Percentiles rank a stretch among this genome's conserved stretches.
Conservation (phyloP, 176 grass and related monocot genomes). For the Aegilops longissima region DNA sequence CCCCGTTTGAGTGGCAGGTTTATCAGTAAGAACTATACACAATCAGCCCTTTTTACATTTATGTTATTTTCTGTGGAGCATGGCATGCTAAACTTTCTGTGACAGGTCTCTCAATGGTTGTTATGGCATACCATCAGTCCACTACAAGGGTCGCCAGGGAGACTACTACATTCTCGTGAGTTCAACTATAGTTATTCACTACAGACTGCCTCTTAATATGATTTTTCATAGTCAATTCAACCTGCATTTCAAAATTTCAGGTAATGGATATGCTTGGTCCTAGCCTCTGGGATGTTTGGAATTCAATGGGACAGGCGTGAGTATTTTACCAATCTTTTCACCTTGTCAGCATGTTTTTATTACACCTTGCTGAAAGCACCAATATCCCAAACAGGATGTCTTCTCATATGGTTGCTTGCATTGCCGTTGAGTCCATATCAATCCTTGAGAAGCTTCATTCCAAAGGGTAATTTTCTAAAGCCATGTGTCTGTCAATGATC, state of each 20-base stretch:
- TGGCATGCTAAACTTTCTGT: slow-evolving; percentile 31
- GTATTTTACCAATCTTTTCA: slow-evolving; percentile 34
- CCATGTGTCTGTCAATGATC: slow-evolving; percentile 9
- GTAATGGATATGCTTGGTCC: slow-evolving; percentile 97
- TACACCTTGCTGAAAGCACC: slow-evolving; percentile 25
- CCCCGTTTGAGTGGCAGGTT: slow-evolving; percentile 93
- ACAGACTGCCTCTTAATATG: slow-evolving; percentile 6
- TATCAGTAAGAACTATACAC: slow-evolving; percentile 53
- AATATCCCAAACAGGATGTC: slow-evolving; percentile 68
- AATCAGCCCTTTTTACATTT: neutral
- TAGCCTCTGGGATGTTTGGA: slow-evolving; percentile 95
- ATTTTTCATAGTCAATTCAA: neutral
- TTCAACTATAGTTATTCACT: slow-evolving; percentile 34
- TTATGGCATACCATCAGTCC: slow-evolving; percentile 82
- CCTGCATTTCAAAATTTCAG: slow-evolving; percentile 50
- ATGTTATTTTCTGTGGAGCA: slow-evolving; percentile 17
- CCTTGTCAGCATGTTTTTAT: slow-evolving; percentile 18
- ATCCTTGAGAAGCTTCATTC: slow-evolving; percentile 92
- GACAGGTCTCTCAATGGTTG: slow-evolving; percentile 71
- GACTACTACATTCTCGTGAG: slow-evolving; percentile 78
- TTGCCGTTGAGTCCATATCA: slow-evolving; percentile 84
- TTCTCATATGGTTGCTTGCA: slow-evolving; percentile 78
- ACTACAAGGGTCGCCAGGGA: slow-evolving; percentile 86
- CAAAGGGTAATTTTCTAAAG: slow-evolving; percentile 60
- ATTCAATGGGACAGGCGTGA: slow-evolving; percentile 76